Conservation (phyloP, 2,329 filamentous ascomycete species). For the Fusarium neocosmosporiellum region DNA sequence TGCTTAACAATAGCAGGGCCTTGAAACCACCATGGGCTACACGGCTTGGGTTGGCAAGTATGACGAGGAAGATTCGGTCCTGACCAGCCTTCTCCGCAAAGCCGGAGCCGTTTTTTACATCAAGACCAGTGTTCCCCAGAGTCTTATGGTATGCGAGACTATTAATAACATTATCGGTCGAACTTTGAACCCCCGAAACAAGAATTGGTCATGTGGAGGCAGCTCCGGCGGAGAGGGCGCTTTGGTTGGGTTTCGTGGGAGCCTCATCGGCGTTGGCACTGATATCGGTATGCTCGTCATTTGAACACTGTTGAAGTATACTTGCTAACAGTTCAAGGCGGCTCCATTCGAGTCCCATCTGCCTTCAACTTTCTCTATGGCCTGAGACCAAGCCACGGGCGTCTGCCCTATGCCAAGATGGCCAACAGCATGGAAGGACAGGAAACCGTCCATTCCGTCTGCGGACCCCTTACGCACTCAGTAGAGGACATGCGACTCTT, state of each 20-base stretch:
- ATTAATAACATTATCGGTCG: conserved; percentile 50
- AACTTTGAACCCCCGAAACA: conserved; percentile 51
- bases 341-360: conserved; percentile 47
- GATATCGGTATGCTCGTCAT: conserved; percentile 44
- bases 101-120: conserved; percentile 41
- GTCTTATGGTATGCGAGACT: conserved; percentile 31
- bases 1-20: conserved; percentile 42
- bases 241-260: conserved; percentile 48
- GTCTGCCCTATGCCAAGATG: conserved; percentile 48
- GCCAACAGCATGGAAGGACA: conserved; percentile 51
- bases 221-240: conserved; percentile 53
- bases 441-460: conserved; percentile 47
- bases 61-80: conserved; percentile 42
- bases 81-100: conserved; percentile 47
- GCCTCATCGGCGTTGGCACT: conserved; percentile 50
- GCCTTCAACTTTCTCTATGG: conserved; percentile 47
- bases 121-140: conserved; percentile 42
- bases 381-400: conserved; percentile 38
- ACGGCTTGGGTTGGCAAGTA: conserved; percentile 47
- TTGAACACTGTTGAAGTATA: conserved; percentile 26
- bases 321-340: conserved; percentile 46
- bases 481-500: conserved; percentile 34
- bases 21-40: conserved; percentile 59
- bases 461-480: conserved; percentile 48
- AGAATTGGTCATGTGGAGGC: conserved; percentile 48